Evolutionary conservation across 805 yeast species (phyloP).

Genomic region (Yarrowia divulgata): DNA sequence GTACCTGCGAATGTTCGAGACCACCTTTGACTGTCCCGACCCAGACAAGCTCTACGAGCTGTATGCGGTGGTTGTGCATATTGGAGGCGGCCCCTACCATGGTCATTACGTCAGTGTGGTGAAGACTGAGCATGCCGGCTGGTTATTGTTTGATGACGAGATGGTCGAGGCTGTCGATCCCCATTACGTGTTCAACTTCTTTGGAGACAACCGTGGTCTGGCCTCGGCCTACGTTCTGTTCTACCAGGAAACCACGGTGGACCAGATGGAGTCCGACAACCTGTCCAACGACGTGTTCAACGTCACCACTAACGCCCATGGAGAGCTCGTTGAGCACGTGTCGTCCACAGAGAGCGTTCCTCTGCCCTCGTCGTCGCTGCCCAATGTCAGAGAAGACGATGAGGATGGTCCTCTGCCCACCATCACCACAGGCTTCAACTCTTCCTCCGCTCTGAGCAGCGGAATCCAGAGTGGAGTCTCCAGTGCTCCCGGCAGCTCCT

Average conservation of each 20-base stretch:
- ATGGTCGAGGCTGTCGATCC: conserved; percentile 89
- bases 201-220: conserved; percentile 86
- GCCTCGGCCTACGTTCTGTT: conserved; percentile 92
- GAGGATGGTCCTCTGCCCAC: conserved; percentile 19
- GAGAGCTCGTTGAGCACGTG: conserved; percentile 27
- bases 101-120: conserved; percentile 94
- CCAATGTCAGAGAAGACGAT: conserved; percentile 28
- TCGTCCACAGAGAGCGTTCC: conserved; percentile 35
- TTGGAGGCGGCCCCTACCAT: conserved; percentile 97
- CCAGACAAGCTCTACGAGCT: conserved; percentile 76
- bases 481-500: conserved; percentile 15
- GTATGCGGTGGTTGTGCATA: conserved; percentile 86
- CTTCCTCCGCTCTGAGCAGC: conserved; percentile 12
- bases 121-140: conserved; percentile 77
- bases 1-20: conserved; percentile 67
- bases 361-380: conserved; percentile 24
- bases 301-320: conserved; percentile 24
- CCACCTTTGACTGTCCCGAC: conserved; percentile 62
- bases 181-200: conserved; percentile 78
- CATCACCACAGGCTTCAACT: conserved; percentile 28
- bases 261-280: conserved; percentile 38
- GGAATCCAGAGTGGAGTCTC: conserved; percentile 27
- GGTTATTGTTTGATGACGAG: conserved; percentile 96
- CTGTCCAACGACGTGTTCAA: conserved; percentile 35
- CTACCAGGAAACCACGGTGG: conserved; percentile 62